Base-by-base conservation (phyloP, 2,329 filamentous ascomycete genomes). In the Scopulariopsis brevicaulis region DNA sequence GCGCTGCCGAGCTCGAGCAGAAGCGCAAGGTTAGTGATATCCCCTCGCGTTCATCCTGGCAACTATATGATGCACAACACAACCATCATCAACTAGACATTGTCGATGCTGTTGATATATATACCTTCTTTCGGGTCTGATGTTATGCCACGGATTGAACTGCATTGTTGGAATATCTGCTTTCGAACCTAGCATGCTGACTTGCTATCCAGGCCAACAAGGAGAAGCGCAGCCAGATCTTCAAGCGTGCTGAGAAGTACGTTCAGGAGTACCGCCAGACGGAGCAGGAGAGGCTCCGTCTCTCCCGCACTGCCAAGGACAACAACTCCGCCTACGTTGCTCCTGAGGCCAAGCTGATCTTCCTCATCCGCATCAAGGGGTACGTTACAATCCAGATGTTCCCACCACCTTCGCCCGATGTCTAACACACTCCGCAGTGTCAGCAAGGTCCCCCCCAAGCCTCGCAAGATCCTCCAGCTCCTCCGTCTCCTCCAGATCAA, bases 401-500 rank as follows among this genome's bases (percentile, higher is more conserved):
- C 2, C 2, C 6, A 12, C 4, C 6, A 11, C 24, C 35, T 3
- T 24, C 63, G 25, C 63, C 58, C 25, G 3, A 32, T 55, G 60
- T 55, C 53, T 56, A 56, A 56, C 40, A 56, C 25, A 20, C 32
- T 18, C 40, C 24, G 43, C 63, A 87, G 93, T 96, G 97, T 99
- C 91, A 97, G 97, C 90, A 99, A 99, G 89, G 97, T 99, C 71
- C 86, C 95, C 74, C 94, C 94, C 70, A 97, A 99, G 89, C 95
- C 95, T 78, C 92, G 94, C 84, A 99, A 99, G 87, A 97, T 96
- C 73, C 86, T 99, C 70, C 94, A 99, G 82, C 90, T 99, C 62
- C 92, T 99, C 75, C 93, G 94, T 83, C 90, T 99, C 66, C 87
- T 99, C 71, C 94, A 99, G 84, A 99, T 99, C 89, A 99, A 99